Percentiles rank a stretch among this genome's conserved stretches.
phyloP scores from a whole-genome alignment of 257 asterid genomes.

The Coffea canephora region DNA sequence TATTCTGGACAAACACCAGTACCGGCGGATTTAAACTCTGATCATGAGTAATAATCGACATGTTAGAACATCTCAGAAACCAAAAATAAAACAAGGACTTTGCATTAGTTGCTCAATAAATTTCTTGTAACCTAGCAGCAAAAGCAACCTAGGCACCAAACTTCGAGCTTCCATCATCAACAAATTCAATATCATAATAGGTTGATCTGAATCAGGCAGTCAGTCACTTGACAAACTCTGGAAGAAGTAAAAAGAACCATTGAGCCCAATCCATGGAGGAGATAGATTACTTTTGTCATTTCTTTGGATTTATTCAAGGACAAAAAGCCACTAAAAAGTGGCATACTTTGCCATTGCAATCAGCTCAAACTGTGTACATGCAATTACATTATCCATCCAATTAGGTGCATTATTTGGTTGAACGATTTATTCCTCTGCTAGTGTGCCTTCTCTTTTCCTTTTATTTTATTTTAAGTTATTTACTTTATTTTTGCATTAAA shows the following conservation, averaged over 20 bases:
- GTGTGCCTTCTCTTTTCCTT: neutral
- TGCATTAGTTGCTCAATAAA: neutral
- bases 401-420: neutral
- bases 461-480: no score
- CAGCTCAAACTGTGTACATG: neutral
- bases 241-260: neutral
- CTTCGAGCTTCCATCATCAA: neutral
- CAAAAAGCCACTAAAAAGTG: neutral
- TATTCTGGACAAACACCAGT: slow-evolving; percentile 83
- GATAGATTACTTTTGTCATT: neutral
- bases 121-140: neutral
- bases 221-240: neutral
- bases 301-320: neutral
- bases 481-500: neutral
- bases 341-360: neutral
- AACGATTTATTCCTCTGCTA: neutral
- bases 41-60: neutral
- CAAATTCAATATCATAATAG: neutral
- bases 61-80: neutral
- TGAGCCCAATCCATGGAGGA: neutral
- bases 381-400: neutral
- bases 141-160: neutral
- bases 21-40: slow-evolving; percentile 89
- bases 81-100: neutral
- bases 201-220: neutral